These are phyloP conservation scores for Eucalyptus coolabah DNA, from an alignment of 345 rosid species.

Conservation along the genomic window DNA sequence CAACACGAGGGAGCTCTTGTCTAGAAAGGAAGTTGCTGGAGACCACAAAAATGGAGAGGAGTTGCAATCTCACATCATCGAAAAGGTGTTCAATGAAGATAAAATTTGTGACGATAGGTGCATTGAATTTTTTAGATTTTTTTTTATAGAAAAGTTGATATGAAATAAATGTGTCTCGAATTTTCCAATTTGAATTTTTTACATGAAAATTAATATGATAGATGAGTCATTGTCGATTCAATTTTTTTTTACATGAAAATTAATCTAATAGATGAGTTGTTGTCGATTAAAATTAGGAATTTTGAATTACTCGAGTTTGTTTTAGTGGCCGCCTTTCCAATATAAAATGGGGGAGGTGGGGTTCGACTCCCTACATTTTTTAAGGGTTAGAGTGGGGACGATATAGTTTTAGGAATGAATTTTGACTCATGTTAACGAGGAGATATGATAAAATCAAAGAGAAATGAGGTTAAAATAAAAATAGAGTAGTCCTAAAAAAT, in stretches of 20 bases:
- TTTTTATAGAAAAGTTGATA: not conserved
- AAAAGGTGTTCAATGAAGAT: not conserved
- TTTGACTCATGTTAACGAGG: no score
- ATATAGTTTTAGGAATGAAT: fast-evolving
- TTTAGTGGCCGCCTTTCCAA: fast-evolving
- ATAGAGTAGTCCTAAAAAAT: fast-evolving
- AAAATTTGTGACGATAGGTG: fast-evolving
- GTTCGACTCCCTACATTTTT: no score
- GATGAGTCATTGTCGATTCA: no score
- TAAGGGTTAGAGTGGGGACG: fast-evolving
- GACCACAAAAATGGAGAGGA: not conserved
- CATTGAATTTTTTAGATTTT: no score
- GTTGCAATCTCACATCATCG: fast-evolving
- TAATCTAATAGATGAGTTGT: no score
- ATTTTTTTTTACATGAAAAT: no score
- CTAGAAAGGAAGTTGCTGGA: not conserved
- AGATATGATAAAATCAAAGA: no score
- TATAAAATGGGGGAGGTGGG: fast-evolving
- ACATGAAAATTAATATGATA: no score
- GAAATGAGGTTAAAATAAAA: fast-evolving
- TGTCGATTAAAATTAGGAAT: no score
- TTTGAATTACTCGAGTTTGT: fast-evolving
- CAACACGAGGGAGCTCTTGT: not conserved
- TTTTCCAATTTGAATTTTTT: not conserved
- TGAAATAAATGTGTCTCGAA: not conserved